A percentile compares a stretch with the other conserved stretches of the same genome.
These are phyloP conservation scores for Suillus paluster DNA, from an alignment of 768 basidiomycete genomes.

Conservation along the genomic window DNA sequence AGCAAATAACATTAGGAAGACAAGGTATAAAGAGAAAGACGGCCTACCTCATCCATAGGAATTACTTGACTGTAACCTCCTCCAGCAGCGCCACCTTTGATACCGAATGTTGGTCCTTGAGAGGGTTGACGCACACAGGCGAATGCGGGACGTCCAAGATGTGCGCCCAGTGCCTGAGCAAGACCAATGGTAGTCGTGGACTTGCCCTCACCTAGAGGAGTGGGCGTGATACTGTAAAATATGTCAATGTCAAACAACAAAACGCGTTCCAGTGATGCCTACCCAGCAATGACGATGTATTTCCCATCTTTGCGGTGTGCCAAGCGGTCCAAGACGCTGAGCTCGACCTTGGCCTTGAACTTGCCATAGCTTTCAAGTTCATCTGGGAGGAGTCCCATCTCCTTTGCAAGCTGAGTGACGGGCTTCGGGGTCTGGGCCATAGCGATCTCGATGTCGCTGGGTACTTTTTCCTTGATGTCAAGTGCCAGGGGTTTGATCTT, in stretches of 20 bases:
- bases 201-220: slow-evolving; percentile 97
- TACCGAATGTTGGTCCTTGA: slow-evolving; percentile 98
- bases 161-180: slow-evolving; percentile 94
- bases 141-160: slow-evolving; percentile 89
- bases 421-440: slow-evolving; percentile 94
- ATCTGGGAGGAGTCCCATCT: slow-evolving; percentile 84
- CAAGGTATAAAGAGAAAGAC: slow-evolving; percentile 6
- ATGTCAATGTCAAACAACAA: slow-evolving; percentile 16
- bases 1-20: slow-evolving; percentile 10
- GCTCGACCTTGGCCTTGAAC: slow-evolving; percentile 97
- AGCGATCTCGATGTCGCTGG: slow-evolving; percentile 96
- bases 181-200: slow-evolving; percentile 98
- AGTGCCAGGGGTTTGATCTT: slow-evolving; percentile 82
- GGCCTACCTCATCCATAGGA: slow-evolving; percentile 92
- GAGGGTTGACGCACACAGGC: slow-evolving; percentile 98
- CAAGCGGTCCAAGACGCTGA: slow-evolving; percentile 84
- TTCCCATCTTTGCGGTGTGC: slow-evolving; percentile 89
- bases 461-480: slow-evolving; percentile 82
- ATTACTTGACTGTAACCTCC: slow-evolving; percentile 99
- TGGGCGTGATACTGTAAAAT: slow-evolving; percentile 81
- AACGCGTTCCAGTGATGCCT: slow-evolving; percentile 23
- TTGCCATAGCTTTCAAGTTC: slow-evolving; percentile 95
- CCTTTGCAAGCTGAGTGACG: slow-evolving; percentile 78
- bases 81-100: slow-evolving; percentile 98
- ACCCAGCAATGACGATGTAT: slow-evolving; percentile 96